Percentiles rank a stretch among this genome's conserved stretches.
These are phyloP conservation scores for Talaromyces albobiverticillius DNA, from an alignment of 2,329 filamentous ascomycete genomes.

Conservation along the genomic window DNA sequence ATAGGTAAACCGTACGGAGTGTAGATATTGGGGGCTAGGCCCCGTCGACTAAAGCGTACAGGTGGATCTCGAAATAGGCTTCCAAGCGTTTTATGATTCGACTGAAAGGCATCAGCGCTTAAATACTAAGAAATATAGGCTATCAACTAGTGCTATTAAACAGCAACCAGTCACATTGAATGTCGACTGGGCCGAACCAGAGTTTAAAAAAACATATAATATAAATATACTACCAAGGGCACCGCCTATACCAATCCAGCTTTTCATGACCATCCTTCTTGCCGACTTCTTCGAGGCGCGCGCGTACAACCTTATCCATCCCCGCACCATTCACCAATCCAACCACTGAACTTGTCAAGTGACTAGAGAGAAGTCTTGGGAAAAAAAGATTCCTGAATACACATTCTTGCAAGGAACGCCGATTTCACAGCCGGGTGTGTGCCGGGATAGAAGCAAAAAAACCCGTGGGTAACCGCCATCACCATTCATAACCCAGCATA, in stretches of 20 bases:
- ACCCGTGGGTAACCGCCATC: neutral
- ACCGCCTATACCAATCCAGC: neutral
- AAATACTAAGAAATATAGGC: no score
- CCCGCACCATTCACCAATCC: no score
- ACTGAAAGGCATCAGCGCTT: neutral
- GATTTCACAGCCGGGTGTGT: neutral
- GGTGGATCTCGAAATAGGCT: neutral
- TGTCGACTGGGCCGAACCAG: neutral
- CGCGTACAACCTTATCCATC: no score
- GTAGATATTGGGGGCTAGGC: conserved; percentile 11
- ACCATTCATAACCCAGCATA: neutral
- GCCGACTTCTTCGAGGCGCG: neutral
- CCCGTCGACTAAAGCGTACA: neutral
- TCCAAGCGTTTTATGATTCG: conserved; percentile 2
- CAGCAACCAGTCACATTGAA: neutral
- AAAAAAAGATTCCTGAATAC: no score
- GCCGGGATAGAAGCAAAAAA: neutral
- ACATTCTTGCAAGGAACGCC: neutral
- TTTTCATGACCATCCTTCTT: neutral
- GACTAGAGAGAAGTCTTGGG: no score
- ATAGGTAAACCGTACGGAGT: neutral
- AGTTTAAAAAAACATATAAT: neutral
- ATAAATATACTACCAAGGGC: neutral
- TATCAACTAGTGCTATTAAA: neutral
- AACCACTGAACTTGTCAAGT: no score